Percentiles rank a stretch among this genome's conserved stretches.
These are phyloP conservation scores for Chaetomiaceae sp. DNA, from an alignment of 2,329 filamentous ascomycete species.

Conservation along the genomic window DNA sequence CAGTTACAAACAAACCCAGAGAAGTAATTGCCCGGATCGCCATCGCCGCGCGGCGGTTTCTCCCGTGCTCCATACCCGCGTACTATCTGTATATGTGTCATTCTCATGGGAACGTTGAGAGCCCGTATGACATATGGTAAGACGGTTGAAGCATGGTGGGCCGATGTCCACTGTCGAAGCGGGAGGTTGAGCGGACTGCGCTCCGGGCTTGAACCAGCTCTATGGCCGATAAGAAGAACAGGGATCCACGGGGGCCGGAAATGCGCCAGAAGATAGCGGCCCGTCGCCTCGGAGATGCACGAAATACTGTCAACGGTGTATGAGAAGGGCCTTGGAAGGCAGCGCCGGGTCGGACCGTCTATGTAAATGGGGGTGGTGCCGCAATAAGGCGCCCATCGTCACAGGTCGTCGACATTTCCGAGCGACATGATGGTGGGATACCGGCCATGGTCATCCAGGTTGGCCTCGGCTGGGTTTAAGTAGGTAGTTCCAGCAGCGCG, in stretches of 20 bases:
- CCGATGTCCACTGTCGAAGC: not conserved
- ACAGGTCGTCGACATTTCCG: no score
- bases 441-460: no score
- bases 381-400: no score
- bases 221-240: conserved; percentile 10
- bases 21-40: not conserved
- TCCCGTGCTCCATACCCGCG: not conserved
- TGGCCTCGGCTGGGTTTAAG: no score
- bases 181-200: not conserved
- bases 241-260: conserved; percentile 5
- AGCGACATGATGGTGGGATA: no score
- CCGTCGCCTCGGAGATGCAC: conserved; percentile 15
- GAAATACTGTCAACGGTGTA: not conserved
- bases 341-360: no score
- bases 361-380: not conserved
- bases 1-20: not conserved
- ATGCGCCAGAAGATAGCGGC: conserved; percentile 8
- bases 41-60: not conserved
- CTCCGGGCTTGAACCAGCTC: not conserved
- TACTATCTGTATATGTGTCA: not conserved
- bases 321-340: no score
- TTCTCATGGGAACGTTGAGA: not conserved
- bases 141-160: not conserved
- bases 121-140: not conserved
- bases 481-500: no score